Conservation (phyloP, 208 protist genomes). For the Sergeia podlipaevii region DNA sequence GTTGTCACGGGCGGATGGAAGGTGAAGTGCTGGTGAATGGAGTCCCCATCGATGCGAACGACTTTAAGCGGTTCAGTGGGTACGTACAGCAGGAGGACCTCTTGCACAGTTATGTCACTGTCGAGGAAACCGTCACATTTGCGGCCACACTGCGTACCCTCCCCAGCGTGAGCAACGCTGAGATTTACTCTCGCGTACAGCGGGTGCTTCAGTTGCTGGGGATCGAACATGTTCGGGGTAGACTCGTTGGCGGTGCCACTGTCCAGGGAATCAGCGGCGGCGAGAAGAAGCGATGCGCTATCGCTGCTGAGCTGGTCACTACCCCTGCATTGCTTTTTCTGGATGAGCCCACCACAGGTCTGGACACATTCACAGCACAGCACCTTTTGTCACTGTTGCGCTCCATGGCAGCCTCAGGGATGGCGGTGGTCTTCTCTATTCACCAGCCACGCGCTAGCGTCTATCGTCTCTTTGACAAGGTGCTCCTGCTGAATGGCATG, state of each 20-base stretch:
- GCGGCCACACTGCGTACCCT: conserved; percentile 56
- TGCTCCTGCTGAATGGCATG: conserved; percentile 71
- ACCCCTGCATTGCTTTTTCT: conserved; percentile 63
- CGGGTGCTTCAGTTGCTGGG: conserved; percentile 35
- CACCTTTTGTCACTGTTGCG: conserved; percentile 49
- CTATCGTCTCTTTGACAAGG: conserved; percentile 56
- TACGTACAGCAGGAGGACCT: conserved; percentile 87
- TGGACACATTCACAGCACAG: conserved; percentile 80
- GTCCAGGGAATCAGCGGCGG: conserved; percentile 69
- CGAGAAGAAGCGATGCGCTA: conserved; percentile 66
- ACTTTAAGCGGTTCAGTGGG: conserved; percentile 35
- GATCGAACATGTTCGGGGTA: conserved; percentile 41
- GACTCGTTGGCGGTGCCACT: conserved; percentile 37
- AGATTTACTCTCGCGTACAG: conserved; percentile 12
- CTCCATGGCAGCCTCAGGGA: conserved; percentile 28
- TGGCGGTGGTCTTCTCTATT: conserved; percentile 70
- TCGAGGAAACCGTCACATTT: conserved; percentile 67
- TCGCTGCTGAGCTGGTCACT: conserved; percentile 68
- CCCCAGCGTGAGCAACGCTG: conserved; percentile 10
- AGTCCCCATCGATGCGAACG: conserved; percentile 9
- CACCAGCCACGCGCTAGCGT: conserved; percentile 67
- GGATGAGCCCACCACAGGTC: conserved; percentile 80
- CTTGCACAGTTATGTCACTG: conserved; percentile 56
- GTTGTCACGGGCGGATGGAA: conserved; percentile 12
- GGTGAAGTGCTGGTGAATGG: conserved; percentile 63